A percentile compares a stretch with the other conserved stretches of the same genome.
phyloP scores from a whole-genome alignment of 352 stramenopile genomes.

The Globisporangium apiculatum region DNA sequence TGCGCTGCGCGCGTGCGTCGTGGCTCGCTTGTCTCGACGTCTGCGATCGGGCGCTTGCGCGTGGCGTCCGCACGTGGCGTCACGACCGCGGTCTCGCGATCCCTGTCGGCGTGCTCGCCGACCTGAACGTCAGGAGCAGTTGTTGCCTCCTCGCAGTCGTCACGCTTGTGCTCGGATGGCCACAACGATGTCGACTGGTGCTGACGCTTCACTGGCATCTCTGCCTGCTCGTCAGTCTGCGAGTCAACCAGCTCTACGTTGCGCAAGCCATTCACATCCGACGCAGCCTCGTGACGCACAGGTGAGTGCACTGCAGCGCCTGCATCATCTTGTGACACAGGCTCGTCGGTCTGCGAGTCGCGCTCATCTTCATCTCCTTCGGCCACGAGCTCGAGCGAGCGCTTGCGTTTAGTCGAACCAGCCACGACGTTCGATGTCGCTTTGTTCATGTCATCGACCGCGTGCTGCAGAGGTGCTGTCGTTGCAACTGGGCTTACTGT shows the following conservation, averaged over 20 bases:
- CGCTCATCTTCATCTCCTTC: background rate
- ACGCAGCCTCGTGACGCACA: too few relatives aligned
- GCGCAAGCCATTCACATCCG: too few relatives aligned
- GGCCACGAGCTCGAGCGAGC: constrained; percentile 5
- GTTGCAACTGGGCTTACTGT: background rate
- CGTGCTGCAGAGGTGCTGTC: background rate
- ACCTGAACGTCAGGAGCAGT: background rate
- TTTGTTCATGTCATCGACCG: background rate
- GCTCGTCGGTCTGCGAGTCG: background rate
- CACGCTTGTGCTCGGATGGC: background rate
- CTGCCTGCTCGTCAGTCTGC: background rate
- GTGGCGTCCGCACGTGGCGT: background rate
- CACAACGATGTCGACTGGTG: background rate
- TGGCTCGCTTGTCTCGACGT: constrained; percentile 10
- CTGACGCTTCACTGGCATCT: background rate
- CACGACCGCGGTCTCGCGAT: background rate
- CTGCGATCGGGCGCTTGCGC: constrained; percentile 1
- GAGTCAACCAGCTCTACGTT: background rate
- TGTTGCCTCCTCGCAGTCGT: background rate
- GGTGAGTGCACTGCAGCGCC: background rate
- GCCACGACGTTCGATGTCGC: too few relatives aligned
- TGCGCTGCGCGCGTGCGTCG: constrained; percentile 3
- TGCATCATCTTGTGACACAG: background rate
- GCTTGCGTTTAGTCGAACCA: background rate
- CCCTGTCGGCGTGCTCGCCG: background rate